Conservation (phyloP, 257 asterid species). For the Gynochthodes officinalis region DNA sequence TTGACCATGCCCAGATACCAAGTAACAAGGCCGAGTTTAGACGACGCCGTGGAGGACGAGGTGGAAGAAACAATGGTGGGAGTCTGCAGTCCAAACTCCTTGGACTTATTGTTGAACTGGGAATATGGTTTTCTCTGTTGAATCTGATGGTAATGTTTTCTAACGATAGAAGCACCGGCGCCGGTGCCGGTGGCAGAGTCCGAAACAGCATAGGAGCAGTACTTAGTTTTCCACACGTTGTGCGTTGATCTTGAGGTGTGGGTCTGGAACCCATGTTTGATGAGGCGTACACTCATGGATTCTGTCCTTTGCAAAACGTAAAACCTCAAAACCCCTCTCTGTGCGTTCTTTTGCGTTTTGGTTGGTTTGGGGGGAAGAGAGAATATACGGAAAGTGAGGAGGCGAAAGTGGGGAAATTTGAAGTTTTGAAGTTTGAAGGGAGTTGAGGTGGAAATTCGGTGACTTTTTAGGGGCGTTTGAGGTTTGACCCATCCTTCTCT, state of each 20-base stretch:
- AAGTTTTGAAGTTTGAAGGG: neutral
- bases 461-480: too few species aligned
- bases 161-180: constrained; percentile 10
- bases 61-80: constrained; percentile 23
- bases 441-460: neutral
- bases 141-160: constrained; percentile 21
- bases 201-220: neutral
- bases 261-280: constrained; percentile 11
- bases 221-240: constrained; percentile 14
- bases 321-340: neutral
- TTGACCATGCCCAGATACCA: constrained; percentile 70
- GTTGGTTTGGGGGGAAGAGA: neutral
- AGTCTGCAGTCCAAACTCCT: constrained; percentile 19
- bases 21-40: constrained; percentile 39
- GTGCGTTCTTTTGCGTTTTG: constrained; percentile 22
- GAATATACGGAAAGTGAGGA: neutral
- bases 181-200: constrained; percentile 3
- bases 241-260: constrained; percentile 11
- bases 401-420: neutral
- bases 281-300: constrained; percentile 15
- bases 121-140: constrained; percentile 36
- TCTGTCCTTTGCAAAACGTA: neutral
- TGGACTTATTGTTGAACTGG: constrained; percentile 40
- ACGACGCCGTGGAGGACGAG: constrained; percentile 28
- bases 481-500: too few species aligned